Base-by-base conservation (phyloP, 75 land plant genomes). In the Pinus albicaulis region DNA sequence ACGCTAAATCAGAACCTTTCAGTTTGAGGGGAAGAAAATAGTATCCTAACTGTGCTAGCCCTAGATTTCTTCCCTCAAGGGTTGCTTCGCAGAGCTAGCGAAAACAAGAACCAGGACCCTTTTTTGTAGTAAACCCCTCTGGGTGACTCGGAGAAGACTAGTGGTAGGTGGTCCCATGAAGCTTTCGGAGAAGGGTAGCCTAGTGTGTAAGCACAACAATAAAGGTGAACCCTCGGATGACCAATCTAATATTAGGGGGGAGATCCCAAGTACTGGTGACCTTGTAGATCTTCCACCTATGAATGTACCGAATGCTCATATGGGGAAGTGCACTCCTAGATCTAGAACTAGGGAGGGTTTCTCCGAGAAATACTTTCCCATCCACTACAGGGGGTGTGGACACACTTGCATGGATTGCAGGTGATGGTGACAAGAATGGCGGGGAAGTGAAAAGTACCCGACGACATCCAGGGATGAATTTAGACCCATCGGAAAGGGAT, bases 181-280 rank as follows among this genome's bases (percentile, higher is more conserved):
- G 82, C 82, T 80, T 75, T 80, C 48, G 70, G 34, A 66, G 77
- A 80, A 68, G 77, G 77, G 82, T 75, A 66, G 77, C 73, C 77
- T 48, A 16, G 82, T 80, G 77, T 75, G 82, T 73, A 56, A 74
- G 74, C 78, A 76, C 73, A 80, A 57, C 82, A 75, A 75, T 59
- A 41, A 68, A 76, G 31, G 41, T 17, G 64, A 76, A 56, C 82
- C 82, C 26, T 81, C 13, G 61, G 59, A 81, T 14, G 63, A 81
- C 82, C 76, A 57, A 80, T 80, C 59, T 75, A 75, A 66, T 71
- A 80, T 69, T 80, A 69, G 71, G 81, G 81, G 59, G 81, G 71
- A 74, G 23, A 28, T 57, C 64, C 71, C 28, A 28, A 28, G 28
- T 28, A 74, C 56, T 80, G 77, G 59, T 57, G 59, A 75, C 73